Base-by-base conservation (phyloP, 345 rosid genomes). In the Brassica cretica region DNA sequence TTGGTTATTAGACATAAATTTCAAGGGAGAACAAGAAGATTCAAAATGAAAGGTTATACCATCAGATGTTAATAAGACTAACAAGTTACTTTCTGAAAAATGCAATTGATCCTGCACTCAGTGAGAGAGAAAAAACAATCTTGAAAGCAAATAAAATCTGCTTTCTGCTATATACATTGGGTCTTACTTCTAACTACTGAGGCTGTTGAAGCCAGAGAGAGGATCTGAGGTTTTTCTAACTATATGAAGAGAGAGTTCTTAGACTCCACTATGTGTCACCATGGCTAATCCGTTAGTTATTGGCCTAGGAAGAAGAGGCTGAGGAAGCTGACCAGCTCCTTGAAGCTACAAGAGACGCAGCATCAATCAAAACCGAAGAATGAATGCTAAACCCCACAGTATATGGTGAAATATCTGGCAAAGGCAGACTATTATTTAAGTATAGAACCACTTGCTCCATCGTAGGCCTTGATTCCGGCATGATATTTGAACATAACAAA, bases 391-490 rank as follows among this genome's bases (percentile, higher is more conserved):
- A 62, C 4, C 75, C 83, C 9, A 71, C 12, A 19, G 5, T 24
- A 15, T 82, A 29, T 14, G 76, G 58, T 68, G 78, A 79, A 6
- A 81, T 16, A 3, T 85, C 67, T n/a, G 82, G 83, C 70, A 85
- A 70, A 8, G 55, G 58, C 2, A 62, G 41, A 25, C 37, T 78
- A 18, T 66, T 68, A 53, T 73, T 81, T n/a, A 84, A 73, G 59
- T 78, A 78, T 7, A 56, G 70, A 1, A 76, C 60, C 72, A 84
- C 85, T 77, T 84, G 86, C 30, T 69, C 79, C 80, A 85, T 86
- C 14, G 74, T 77, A 8, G 91, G 91, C 75, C 85, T 82, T 0
- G 71, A 51, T 6, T 67, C 81, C 18, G 86, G 78, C 27, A 32
- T 62, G 0, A 7, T 37, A 41, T 51, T 71, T n/a, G 85, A 68